Percentiles rank a stretch among this genome's conserved stretches.
Evolutionary conservation across 176 grass and related monocot genomes (phyloP).

Genomic region (Elaeis guineensis): DNA sequence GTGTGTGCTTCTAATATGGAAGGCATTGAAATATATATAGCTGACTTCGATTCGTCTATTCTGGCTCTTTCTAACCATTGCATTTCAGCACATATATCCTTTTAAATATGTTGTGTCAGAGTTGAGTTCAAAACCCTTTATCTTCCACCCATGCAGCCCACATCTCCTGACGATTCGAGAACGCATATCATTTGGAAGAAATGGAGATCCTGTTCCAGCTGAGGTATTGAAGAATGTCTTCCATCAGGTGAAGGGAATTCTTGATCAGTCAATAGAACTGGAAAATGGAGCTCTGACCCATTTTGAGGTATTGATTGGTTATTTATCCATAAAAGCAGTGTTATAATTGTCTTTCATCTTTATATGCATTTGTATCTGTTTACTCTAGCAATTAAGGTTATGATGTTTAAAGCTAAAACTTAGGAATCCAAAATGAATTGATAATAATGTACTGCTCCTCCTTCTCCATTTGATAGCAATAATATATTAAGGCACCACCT

Average conservation of each 20-base stretch:
- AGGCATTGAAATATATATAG: too few relatives aligned
- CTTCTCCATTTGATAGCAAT: too few relatives aligned
- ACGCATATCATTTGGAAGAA: slow-evolving; percentile 67
- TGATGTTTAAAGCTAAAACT: too few relatives aligned
- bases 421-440: too few relatives aligned
- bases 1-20: too few relatives aligned
- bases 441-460: too few relatives aligned
- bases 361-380: neutral
- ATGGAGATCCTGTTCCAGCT: slow-evolving; percentile 57
- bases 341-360: neutral
- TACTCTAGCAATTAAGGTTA: neutral
- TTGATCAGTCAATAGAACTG: slow-evolving; percentile 61
- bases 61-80: too few relatives aligned
- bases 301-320: slow-evolving; percentile 58
- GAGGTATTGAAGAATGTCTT: slow-evolving; percentile 44
- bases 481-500: too few relatives aligned
- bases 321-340: neutral
- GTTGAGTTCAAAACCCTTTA: neutral
- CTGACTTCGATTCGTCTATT: too few relatives aligned
- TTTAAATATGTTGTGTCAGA: too few relatives aligned
- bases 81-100: too few relatives aligned
- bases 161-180: slow-evolving; percentile 77
- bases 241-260: slow-evolving; percentile 34
- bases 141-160: slow-evolving; percentile 39
- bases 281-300: slow-evolving; percentile 78